Evolutionary conservation across 441 rosid genomes (phyloP), one percentile per base, ranked within the genome.

Genomic region (Populus tomentosa): DNA sequence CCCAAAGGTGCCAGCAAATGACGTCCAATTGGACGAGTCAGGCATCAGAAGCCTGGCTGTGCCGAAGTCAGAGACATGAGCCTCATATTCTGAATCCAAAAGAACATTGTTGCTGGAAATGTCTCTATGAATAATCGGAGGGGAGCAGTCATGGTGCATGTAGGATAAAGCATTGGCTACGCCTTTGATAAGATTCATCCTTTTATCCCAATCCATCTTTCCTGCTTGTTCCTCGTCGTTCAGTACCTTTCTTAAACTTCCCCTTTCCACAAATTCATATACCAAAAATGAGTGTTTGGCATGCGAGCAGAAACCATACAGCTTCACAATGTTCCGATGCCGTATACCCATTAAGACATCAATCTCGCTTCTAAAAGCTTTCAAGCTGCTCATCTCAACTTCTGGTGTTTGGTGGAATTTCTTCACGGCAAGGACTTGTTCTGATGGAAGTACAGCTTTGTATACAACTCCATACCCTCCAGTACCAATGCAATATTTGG

Each of bases 51-150:
- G 16, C 78, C 67, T 79, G 1, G 82, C 78, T 10, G 75, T 74
- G 65, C 81, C 81, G 32, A 79, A 79, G 50, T 79, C 82, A 9
- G 78, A 50, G 38, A 74, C 26, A 21, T 70, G 78, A 21, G 82
- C 40, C 53, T 62, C 78, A 59, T 68, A 13, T 6, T 79, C 67
- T 1, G 74, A 9, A 40, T 69, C 71, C 20, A 79, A n/a, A 46
- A 79, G 72, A 69, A 79, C 28, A 33, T 79, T 79, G 56, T 74
- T 74, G 72, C 78, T 74, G 0, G 82, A 61, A 26, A 79, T 75
- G 75, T 74, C 82, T 26, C 82, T 63, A 69, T 79, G 82, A 61
- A 79, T 65, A 2, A 79, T 2, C 3, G 82, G 71, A 24, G 78
- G 82, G 0, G 61, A 42, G 46, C 68, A 62, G 16, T 79, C 82